A percentile compares a stretch with the other conserved stretches of the same genome.
Conservation (phyloP, 2,329 filamentous ascomycete genomes). For the Verticillium isaacii region DNA sequence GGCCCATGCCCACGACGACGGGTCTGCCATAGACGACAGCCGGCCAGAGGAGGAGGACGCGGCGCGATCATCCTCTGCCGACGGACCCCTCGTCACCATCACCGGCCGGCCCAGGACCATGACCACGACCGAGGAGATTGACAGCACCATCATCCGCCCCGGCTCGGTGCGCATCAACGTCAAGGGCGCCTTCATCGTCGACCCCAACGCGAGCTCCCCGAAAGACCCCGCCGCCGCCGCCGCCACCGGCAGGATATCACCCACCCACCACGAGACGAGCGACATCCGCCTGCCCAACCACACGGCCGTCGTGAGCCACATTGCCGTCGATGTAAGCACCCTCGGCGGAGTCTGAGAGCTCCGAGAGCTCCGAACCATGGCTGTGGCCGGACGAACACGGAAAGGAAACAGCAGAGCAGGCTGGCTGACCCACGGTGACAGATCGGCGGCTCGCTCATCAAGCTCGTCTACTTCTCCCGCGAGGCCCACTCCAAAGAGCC, state of each 20-base stretch:
- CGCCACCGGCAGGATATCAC: slow-evolving; percentile 39
- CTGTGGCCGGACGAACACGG: neutral
- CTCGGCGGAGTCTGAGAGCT: neutral
- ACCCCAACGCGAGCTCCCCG: slow-evolving; percentile 63
- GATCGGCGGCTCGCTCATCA: slow-evolving; percentile 94
- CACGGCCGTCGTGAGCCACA: slow-evolving; percentile 90
- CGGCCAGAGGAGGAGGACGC: neutral
- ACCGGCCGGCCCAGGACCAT: neutral
- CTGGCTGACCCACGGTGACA: slow-evolving; percentile 30
- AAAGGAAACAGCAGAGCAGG: neutral
- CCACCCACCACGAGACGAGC: slow-evolving; percentile 65
- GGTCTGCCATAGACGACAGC: neutral
- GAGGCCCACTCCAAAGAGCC: slow-evolving; percentile 75
- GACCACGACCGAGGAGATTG: slow-evolving; percentile 43
- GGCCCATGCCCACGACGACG: neutral
- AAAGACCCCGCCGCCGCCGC: slow-evolving; percentile 23
- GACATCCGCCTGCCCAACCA: slow-evolving; percentile 97
- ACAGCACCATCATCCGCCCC: slow-evolving; percentile 56
- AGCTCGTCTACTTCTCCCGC: slow-evolving; percentile 94
- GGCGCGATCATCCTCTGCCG: neutral
- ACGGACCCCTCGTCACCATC: neutral
- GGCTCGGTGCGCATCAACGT: slow-evolving; percentile 91
- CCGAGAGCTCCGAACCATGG: neutral
- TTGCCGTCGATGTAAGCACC: slow-evolving; percentile 77
- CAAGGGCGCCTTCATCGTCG: slow-evolving; percentile 91